Evolutionary conservation across 768 basidiomycete species (phyloP).

Genomic region (Cantharellus cinnabarinus): DNA sequence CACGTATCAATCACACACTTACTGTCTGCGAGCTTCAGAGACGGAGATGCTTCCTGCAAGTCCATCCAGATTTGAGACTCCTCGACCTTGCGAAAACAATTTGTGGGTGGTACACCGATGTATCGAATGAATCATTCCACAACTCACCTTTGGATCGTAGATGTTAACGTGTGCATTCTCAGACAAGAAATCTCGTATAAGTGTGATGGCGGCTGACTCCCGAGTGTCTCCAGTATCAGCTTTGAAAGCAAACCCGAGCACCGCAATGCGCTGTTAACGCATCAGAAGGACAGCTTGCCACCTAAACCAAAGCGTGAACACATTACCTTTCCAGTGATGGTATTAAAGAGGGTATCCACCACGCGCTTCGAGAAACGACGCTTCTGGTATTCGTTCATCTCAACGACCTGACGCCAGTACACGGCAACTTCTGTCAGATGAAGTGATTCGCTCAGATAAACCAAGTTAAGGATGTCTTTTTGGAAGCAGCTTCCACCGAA

Average conservation of each 20-base stretch:
- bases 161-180: constrained; percentile 75
- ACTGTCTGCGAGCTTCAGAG: constrained; percentile 45
- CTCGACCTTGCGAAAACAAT: constrained; percentile 24
- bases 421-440: constrained; percentile 93
- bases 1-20: constrained; percentile 13
- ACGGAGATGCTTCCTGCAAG: constrained; percentile 47
- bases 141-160: constrained; percentile 46
- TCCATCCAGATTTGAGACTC: constrained; percentile 76
- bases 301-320: background rate
- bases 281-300: background rate
- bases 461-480: constrained; percentile 97
- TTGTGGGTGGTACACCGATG: background rate
- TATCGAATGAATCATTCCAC: constrained; percentile 19
- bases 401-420: constrained; percentile 94
- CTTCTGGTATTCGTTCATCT: constrained; percentile 99
- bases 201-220: constrained; percentile 86
- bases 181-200: constrained; percentile 80
- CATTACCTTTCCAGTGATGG: constrained; percentile 77
- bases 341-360: constrained; percentile 95
- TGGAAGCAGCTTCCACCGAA: constrained; percentile 99
- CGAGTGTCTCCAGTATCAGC: constrained; percentile 98
- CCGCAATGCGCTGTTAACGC: constrained; percentile 55
- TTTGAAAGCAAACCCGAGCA: constrained; percentile 97
- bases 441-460: constrained; percentile 85
- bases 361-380: constrained; percentile 85